Evolutionary conservation across 768 basidiomycete species (phyloP), one percentile per base, ranked within the genome.

Genomic region (Tephrocybe sp.): DNA sequence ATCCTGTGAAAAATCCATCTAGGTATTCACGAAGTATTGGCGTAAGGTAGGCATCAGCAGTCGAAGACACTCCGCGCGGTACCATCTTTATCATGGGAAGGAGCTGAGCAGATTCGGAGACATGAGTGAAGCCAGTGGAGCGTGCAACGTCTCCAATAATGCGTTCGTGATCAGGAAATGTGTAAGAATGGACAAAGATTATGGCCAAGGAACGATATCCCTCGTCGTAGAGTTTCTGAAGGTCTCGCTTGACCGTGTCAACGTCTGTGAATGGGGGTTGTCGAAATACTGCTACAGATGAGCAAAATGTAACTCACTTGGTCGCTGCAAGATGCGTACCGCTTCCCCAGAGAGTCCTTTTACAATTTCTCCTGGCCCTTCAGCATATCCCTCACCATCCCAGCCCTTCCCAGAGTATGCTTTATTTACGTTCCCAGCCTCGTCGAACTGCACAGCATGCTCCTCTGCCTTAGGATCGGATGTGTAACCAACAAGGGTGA

Each of bases 81-180:
- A 97, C 91, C 78, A 95, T 89, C 69, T 93, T 93, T 75, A 96
- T 95, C 89, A 92, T 92, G 2, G 92, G 89, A 24, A 92, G 78
- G n/a, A 95, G 75, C 53, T 86, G 82, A 2, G 90, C 86, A 0
- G 93, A 95, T 58, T 91, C 83, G 1, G 92, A 95, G 58, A 98
- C 82, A 37, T 97, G 92, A 5, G 76, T 74, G 67, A 98, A 98
- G n/a, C 95, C 95, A 4, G 96, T 63, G 39, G 79, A 76, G 18
- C 82, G 76, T 4, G 94, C 96, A 16, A 96, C 63, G 0, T 71
- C 68, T 25, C 88, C 93, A 18, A 98, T 68, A 30, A 76, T 66
- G 2, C 73, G 71, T 64, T 98, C 95, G 64, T 98, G 96, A 8
- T 87, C 82, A 0, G 91, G 91, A 66, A 79, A 93, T 7, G 92